Conservation (phyloP, 768 basidiomycete species). For the Scleroderma citrinum region DNA sequence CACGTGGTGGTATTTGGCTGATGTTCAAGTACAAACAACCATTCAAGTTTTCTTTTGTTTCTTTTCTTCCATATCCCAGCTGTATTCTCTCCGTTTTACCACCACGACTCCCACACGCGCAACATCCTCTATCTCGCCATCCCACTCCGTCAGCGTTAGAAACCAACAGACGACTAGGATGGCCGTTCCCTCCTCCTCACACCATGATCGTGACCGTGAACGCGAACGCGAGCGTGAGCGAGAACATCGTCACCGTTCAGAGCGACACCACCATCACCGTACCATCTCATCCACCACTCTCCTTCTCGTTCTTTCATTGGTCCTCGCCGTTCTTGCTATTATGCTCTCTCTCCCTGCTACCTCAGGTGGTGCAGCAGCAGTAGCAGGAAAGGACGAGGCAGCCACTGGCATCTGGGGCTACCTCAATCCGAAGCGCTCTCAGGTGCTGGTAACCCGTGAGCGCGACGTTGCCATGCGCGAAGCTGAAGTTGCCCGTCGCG, state of each 20-base stretch:
- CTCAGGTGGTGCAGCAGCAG: conserved; percentile 27
- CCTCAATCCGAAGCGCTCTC: conserved; percentile 76
- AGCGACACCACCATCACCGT: conserved; percentile 70
- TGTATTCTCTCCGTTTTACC: conserved; percentile 21
- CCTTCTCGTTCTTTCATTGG: conserved; percentile 77
- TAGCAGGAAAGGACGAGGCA: conserved; percentile 30
- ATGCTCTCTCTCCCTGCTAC: conserved; percentile 81
- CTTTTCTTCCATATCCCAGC: conserved; percentile 9
- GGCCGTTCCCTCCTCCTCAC: conserved; percentile 84
- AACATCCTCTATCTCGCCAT: conserved; percentile 74
- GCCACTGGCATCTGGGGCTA: conserved; percentile 60
- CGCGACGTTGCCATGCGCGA: conserved; percentile 75
- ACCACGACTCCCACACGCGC: conserved; percentile 63
- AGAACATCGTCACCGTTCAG: conserved; percentile 51
- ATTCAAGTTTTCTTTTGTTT: conserved; percentile 23
- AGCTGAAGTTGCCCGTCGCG: conserved; percentile 83
- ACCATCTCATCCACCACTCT: conserved; percentile 89
- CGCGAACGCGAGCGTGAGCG: conserved; percentile 46
- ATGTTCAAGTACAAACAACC: conserved; percentile 23
- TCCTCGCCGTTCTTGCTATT: conserved; percentile 83
- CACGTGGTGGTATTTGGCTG: conserved; percentile 29
- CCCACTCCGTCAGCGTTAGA: conserved; percentile 54
- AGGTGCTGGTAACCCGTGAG: conserved; percentile 75
- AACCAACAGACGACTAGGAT: conserved; percentile 42
- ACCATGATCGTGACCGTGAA: conserved; percentile 53